Base-by-base conservation (phyloP, 164 flowering plant genomes). In the Macadamia tetraphylla region DNA sequence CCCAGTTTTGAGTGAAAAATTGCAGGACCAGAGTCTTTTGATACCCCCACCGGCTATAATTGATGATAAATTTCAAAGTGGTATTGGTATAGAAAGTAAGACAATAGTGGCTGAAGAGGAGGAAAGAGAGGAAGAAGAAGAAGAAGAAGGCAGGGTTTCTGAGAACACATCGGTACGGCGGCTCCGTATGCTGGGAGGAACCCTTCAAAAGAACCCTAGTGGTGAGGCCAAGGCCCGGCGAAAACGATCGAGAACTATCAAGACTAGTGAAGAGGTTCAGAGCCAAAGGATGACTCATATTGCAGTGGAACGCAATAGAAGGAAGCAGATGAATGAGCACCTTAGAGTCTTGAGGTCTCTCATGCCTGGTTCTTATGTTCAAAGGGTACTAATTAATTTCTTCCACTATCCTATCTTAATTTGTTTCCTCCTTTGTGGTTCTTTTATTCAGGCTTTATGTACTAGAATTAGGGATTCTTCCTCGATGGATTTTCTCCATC, bases 241-340 rank as follows among this genome's bases (percentile, higher is more conserved):
- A 53, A 91, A 92, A 72, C 85, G 99, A 72, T 82, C 91, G 10
- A 86, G 96, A 70, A 80, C 78, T 18, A 43, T 76, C 55, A 94
- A 94, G 85, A 92, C 91, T 0, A 89, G 59, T 46, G 96, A 94
- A 73, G 99, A 92, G 78, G 96, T 90, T 0, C 98, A 94, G 76
- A 94, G 95, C 87, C 99, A 94, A 75, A 65, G 98, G 51, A 94
- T 94, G 98, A 94, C 98, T 65, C 98, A 94, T 61, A 94, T 94
- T 8, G 99, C 99, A 0, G 99, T 94, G 3, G 98, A 94, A 69
- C 82, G 99, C 2, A 94, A 94, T 29, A 58, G 99, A 63, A 84
- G 99, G 76, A 88, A 88, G 85, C 98, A 92, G 70, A 94, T 94
- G 99, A 94, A 94, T 58, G 97, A 92, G 67, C 95, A 94, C 78